Base-by-base conservation (phyloP, 345 rosid species). In the Kandelia obovata region DNA sequence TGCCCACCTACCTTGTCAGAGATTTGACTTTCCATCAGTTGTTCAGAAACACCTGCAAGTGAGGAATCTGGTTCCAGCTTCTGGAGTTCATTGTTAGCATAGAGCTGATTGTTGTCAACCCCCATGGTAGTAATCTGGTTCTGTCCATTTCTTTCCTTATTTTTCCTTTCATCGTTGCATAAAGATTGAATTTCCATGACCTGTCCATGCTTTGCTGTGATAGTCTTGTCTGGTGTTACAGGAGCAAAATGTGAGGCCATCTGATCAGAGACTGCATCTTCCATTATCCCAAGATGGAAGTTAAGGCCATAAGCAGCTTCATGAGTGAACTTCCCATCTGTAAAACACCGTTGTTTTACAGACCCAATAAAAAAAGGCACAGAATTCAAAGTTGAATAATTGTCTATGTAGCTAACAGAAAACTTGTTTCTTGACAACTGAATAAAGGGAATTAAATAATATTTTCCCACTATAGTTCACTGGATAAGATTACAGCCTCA, bases 151-250 rank as follows among this genome's bases (percentile, higher is more conserved):
- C 34, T 64, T 72, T 70, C 82, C 25, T 61, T 72, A 37, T 58
- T 58, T 61, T 6, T 69, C 70, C 47, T 58, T 51, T 73, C 81
- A 53, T 53, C 55, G 20, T 62, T 27, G 58, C 59, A 61, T 53
- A 64, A 51, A 64, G 60, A 30, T 53, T 55, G 78, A 30, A 34
- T 31, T 65, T 73, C 77, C 53, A 66, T 53, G 70, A 37, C 62
- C 53, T 60, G 61, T 52, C 63, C 61, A 61, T 71, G 60, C 59
- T 71, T 72, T 37, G 21, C 69, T 43, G 65, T 62, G 8, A 53
- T 65, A 62, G 74, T 58, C 77, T 89, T 86, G 5, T 77, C 85
- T 60, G 95, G 91, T 52, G 91, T 89, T 23, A 82, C 78, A 0
- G 91, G 89, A 57, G 81, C 75, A 64, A 86, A 85, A 15, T 72